Evolutionary conservation across 2,329 filamentous ascomycete species (phyloP).

Genomic region (Rhexocercosporidium sp.): DNA sequence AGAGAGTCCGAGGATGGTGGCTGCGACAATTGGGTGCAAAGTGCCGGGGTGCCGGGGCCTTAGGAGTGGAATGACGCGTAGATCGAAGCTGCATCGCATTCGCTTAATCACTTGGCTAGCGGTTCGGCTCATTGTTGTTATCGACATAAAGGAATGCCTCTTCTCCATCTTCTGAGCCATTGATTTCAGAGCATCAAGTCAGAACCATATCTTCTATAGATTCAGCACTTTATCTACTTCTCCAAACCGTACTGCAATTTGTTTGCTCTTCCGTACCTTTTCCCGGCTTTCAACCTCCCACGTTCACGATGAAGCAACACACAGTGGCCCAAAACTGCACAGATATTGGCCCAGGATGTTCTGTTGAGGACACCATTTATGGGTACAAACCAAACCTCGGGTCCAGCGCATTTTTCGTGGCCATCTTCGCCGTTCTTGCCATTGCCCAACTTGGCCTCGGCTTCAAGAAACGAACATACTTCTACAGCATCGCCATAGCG

Average conservation of each 20-base stretch:
- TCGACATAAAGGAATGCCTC: slow-evolving; percentile 4
- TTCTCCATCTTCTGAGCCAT: neutral
- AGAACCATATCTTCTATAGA: neutral
- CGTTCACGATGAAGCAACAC: slow-evolving; percentile 18
- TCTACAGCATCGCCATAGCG: slow-evolving; percentile 52
- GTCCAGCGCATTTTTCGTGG: slow-evolving; percentile 59
- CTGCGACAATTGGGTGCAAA: neutral
- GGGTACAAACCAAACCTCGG: slow-evolving; percentile 62
- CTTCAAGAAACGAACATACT: slow-evolving; percentile 57
- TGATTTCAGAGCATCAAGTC: neutral
- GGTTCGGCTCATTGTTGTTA: slow-evolving; percentile 3
- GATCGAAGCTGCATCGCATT: neutral
- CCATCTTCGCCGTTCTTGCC: slow-evolving; percentile 52
- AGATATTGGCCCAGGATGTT: slow-evolving; percentile 37
- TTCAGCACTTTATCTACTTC: neutral
- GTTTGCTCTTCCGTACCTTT: neutral
- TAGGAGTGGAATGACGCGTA: slow-evolving; percentile 6
- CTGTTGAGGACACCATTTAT: slow-evolving; percentile 38
- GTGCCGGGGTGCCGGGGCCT: neutral
- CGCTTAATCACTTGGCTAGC: slow-evolving; percentile 1
- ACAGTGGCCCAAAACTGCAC: slow-evolving; percentile 27
- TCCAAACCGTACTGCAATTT: neutral
- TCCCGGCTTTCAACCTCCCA: neutral
- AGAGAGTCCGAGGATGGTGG: slow-evolving; percentile 2
- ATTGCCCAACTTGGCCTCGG: slow-evolving; percentile 51